Base-by-base conservation (phyloP, 495 filamentous ascomycete genomes). In the Antarctomyces pellizariae region DNA sequence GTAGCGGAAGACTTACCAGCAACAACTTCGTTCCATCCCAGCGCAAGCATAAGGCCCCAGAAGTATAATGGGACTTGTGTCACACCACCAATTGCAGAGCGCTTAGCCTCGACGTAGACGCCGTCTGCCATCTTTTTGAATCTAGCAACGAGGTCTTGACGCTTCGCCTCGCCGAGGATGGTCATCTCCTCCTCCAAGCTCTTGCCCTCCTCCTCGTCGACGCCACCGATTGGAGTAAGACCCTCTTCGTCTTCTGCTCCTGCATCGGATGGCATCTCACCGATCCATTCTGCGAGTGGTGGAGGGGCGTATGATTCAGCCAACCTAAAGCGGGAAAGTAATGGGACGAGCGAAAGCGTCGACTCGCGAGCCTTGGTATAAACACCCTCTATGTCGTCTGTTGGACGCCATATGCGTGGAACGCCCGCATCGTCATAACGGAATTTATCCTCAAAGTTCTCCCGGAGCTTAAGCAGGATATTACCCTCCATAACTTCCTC, bases 371-470 rank as follows among this genome's bases (percentile, higher is more conserved):
- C 80, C 24, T 63, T 66, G 7, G 83, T 91, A 44, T 93, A 97
- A 25, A 84, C 49, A 23, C 82, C 79, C 48, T 97, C 89, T 39
- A 97, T 95, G 44, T 95, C 86, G 45, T 97, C 86, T 0, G 74
- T 83, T 2, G 86, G 86, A 12, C 89, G 72, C 86, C 86, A 97
- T 42, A 97, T 91, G 19, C 86, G 60, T 3, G 86, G 86, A 2
- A 97, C 89, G 18, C 89, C 89, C 8, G 67, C 69, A 25, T 90
- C 83, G 36, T 97, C 89, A 39, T 97, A 97, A 30, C 86, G 75
- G 62, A 97, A 97, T 44, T 89, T 91, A 51, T 97, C 86, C 41
- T 97, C 86, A 36, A 97, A 97, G 49, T 93, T 95, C 52, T 97
- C 86, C 4, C 86, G 71, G 16, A 97, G 63, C 49, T 97, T 97